Evolutionary conservation across 2,329 filamentous ascomycete species (phyloP), one percentile per base, ranked within the genome.

Genomic region (Zymoseptoria ardabiliae): DNA sequence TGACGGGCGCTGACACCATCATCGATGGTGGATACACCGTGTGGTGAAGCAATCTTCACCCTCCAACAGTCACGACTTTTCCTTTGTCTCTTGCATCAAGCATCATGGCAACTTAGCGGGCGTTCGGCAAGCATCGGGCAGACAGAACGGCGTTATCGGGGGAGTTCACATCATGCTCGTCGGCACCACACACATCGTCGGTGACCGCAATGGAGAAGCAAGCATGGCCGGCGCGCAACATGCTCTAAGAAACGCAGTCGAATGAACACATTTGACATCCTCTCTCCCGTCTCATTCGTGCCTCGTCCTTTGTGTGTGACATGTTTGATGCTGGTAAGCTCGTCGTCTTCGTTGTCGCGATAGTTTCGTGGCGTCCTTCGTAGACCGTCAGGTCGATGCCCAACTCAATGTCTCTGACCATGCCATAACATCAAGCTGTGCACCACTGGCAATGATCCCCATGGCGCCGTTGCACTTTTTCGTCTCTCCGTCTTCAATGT

Each of bases 1-100:
- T 91, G 87, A 92, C 89, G 41, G 89, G 89, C 56, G 81, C 82
- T 71, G 88, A 91, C 77, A 81, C 86, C 74, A 76, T 86, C 71
- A 88, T 88, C 62, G 87, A 90, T 69, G 86, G 85, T 68, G 85
- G 85, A 54, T 88, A 88, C 78, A 85, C 83, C 51, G 81, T 84
- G 68, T 85, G 72, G 73, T 75, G 71, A 60, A 62, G 3, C 11
- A 41, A 1, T 41, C 30, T 17, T 17, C 35, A 41, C 3, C 1
- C 35, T n/a, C 4, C 35, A 45, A 4, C 17, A 45, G 1, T 45
- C 35, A 45, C 35, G 35, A n/a, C 35, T 23, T 50, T 25, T 54
- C n/a, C 28, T 54, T 48, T 53, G 48, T 50, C 45, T 53, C 56
- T 20, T 25, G 54, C 51, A 28, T 52, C 57, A 25, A 50, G 21